These are phyloP conservation scores for Aspergillus glaucus DNA, from an alignment of 2,329 filamentous ascomycete species.

Conservation along the genomic window DNA sequence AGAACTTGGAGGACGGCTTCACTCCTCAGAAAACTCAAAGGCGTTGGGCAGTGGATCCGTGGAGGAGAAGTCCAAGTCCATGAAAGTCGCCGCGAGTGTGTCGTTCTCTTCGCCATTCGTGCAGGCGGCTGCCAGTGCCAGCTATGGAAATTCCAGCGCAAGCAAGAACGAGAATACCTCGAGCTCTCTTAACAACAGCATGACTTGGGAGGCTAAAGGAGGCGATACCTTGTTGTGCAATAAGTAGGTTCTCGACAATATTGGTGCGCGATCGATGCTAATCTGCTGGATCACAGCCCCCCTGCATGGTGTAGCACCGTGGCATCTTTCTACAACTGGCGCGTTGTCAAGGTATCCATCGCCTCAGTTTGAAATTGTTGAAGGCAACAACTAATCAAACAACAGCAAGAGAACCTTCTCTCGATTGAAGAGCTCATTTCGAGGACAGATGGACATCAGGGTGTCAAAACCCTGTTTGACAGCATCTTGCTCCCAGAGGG, in stretches of 20 bases:
- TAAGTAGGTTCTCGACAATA: slow-evolving; percentile 2
- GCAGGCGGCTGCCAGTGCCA: slow-evolving; percentile 2
- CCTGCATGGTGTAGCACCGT: slow-evolving; percentile 4
- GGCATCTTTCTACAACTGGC: slow-evolving; percentile 6
- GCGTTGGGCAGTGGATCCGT: neutral
- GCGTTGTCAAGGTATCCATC: neutral
- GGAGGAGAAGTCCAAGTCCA: neutral
- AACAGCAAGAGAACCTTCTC: slow-evolving; percentile 4
- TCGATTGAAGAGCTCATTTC: slow-evolving; percentile 5
- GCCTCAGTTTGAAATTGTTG: neutral
- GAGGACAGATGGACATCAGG: neutral
- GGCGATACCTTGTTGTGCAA: slow-evolving; percentile 8
- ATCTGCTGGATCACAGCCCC: slow-evolving; percentile 1
- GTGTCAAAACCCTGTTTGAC: neutral
- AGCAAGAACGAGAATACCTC: neutral
- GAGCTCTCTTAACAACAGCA: neutral
- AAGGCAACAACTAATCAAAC: neutral
- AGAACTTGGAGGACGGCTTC: slow-evolving; percentile 5
- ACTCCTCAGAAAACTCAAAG: slow-evolving; percentile 2
- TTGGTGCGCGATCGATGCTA: neutral
- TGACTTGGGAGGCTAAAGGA: slow-evolving; percentile 7
- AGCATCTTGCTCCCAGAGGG: too few species aligned
- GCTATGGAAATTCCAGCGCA: neutral
- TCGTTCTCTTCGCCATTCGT: slow-evolving; percentile 2
- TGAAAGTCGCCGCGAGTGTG: slow-evolving; percentile 1